Evolutionary conservation across 1,139 yeast species (phyloP).

Genomic region (Zygoascus hellenicus): DNA sequence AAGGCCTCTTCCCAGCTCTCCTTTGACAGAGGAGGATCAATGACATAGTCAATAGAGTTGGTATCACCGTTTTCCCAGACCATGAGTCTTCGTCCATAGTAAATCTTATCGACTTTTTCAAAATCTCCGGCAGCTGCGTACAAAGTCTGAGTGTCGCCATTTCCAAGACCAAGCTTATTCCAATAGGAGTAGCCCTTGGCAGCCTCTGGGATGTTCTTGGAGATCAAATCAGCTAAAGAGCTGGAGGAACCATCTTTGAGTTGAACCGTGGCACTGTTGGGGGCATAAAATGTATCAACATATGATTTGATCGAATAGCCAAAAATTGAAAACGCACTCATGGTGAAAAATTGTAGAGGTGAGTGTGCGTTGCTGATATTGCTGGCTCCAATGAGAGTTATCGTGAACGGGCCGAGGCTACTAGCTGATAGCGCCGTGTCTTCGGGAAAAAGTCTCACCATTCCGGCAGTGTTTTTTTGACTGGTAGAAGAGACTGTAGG

Average conservation of each 20-base stretch:
- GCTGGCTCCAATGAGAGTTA: not conserved
- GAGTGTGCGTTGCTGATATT: too few species aligned
- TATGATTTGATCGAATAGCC: conserved; percentile 12
- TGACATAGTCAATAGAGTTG: conserved; percentile 73
- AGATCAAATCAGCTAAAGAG: conserved; percentile 39
- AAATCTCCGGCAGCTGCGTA: conserved; percentile 55
- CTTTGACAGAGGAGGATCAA: conserved; percentile 43
- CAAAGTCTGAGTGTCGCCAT: conserved; percentile 72
- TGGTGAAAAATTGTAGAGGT: not conserved
- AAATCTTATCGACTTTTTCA: conserved; percentile 48
- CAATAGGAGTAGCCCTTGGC: conserved; percentile 44
- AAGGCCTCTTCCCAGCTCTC: conserved; percentile 46
- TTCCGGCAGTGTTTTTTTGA: not conserved
- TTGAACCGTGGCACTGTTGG: conserved; percentile 35
- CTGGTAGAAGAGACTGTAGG: too few species aligned
- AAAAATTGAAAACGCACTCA: conserved; percentile 8
- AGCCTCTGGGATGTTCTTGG: conserved; percentile 42
- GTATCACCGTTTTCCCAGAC: conserved; percentile 51
- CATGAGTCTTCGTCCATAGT: conserved; percentile 73
- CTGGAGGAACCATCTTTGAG: conserved; percentile 24
- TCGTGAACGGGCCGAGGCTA: not conserved
- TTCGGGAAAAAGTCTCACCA: not conserved
- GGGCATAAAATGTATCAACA: conserved; percentile 18
- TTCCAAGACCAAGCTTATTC: conserved; percentile 59
- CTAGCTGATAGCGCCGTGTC: not conserved